A percentile compares a stretch with the other conserved stretches of the same genome.
Evolutionary conservation across 2,329 filamentous ascomycete genomes (phyloP).

Genomic region (Fonsecaea nubica): DNA sequence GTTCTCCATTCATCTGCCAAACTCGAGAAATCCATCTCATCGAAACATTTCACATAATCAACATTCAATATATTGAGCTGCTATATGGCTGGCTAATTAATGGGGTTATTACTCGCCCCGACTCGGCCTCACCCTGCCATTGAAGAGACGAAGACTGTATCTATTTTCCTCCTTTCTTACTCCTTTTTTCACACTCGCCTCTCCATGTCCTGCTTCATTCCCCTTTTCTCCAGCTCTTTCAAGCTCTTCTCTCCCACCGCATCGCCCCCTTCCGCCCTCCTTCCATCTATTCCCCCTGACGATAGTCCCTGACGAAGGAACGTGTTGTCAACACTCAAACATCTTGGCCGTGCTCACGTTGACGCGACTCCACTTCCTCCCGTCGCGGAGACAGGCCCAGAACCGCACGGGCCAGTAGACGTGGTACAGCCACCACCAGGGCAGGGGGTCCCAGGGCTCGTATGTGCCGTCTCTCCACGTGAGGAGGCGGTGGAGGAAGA

Average conservation of each 20-base stretch:
- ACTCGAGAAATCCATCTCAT: too few species aligned
- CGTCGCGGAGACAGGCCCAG: slow-evolving; percentile 50
- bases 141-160: too few species aligned
- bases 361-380: slow-evolving; percentile 66
- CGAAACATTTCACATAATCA: too few species aligned
- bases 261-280: not conserved
- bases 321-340: slow-evolving; percentile 49
- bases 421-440: slow-evolving; percentile 60
- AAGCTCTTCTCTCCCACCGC: not conserved
- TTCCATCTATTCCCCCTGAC: not conserved
- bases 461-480: slow-evolving; percentile 60
- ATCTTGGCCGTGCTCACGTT: slow-evolving; percentile 72
- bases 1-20: too few species aligned
- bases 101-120: too few species aligned
- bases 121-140: too few species aligned
- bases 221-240: too few species aligned
- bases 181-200: too few species aligned
- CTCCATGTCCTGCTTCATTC: too few species aligned
- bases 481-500: slow-evolving; percentile 52
- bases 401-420: slow-evolving; percentile 62
- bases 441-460: slow-evolving; percentile 57
- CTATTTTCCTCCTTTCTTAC: too few species aligned
- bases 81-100: too few species aligned
- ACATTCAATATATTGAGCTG: too few species aligned
- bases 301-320: not conserved